These are phyloP conservation scores for Tolypocladium pustulatum DNA, from an alignment of 2,329 filamentous ascomycete genomes.

Conservation along the genomic window DNA sequence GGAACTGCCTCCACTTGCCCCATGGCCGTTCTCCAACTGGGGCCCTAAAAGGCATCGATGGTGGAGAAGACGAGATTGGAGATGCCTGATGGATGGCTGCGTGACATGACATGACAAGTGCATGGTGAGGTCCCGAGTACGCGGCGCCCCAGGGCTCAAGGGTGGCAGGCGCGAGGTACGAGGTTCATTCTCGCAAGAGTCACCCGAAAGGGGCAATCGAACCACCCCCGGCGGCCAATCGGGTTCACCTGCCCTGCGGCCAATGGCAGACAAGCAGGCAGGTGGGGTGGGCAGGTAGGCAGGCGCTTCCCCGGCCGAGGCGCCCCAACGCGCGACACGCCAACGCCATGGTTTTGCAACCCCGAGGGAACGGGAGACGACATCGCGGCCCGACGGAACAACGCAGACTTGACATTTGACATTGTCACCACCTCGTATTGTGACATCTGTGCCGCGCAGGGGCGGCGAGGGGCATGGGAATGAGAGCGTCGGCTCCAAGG, in stretches of 20 bases:
- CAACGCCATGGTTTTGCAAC: too few relatives aligned
- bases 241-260: background rate
- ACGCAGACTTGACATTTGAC: background rate
- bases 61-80: background rate
- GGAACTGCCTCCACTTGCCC: background rate
- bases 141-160: background rate
- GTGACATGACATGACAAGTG: background rate
- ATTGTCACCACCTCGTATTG: background rate
- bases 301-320: too few relatives aligned
- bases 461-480: too few relatives aligned
- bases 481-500: too few relatives aligned
- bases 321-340: too few relatives aligned
- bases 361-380: too few relatives aligned
- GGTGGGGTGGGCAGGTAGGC: too few relatives aligned
- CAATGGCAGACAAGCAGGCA: background rate
- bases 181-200: slow-evolving; percentile 18
- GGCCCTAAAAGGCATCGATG: background rate
- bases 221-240: slow-evolving; percentile 6
- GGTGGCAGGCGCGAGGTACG: background rate
- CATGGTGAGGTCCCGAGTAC: background rate
- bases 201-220: slow-evolving; percentile 17
- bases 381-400: too few relatives aligned
- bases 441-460: background rate
- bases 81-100: too few relatives aligned
- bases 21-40: background rate